Base-by-base conservation (phyloP, 169 alveolate species). In the Eimeria sp. region DNA sequence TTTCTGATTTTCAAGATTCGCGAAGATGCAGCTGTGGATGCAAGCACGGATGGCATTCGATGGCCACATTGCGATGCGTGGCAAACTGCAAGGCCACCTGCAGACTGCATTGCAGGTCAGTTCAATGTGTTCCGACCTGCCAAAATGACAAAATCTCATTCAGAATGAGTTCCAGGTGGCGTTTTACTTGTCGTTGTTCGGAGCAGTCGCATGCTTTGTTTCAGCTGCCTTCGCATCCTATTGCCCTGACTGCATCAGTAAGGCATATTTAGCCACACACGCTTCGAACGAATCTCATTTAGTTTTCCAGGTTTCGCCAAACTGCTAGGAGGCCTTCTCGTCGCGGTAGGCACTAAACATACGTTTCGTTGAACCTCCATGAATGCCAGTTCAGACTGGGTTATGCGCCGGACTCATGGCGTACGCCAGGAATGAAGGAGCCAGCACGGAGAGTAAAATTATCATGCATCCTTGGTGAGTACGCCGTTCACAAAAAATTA, bases 391-490 rank as follows among this genome's bases (percentile, higher is more conserved):
- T 56, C 91, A 85, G 91, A 85, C 91, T 2, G 68, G 91, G 43
- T 8, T 62, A 1, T 60, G 91, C 62, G 91, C 91, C 71, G 91
- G 91, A 23, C 60, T 85, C 78, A 85, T 62, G 90, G 68, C 90
- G 16, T 60, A 49, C 64, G 78, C 91, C 78, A 49, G 91, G 62
- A 85, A 33, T 43, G 91, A 85, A 49, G 78, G 91, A 23, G 91
- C 91, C 80, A 85, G 91, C 91, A 85, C 91, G 56, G 91, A 85
- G 43, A 85, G 91, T 20, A 85, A 58, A 62, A 56, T 85, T 33
- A 85, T 85, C 46, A 85, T 85, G 91, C 91, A 85, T 71, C 91
- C 91, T 30, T 85, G 91, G 91, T 85, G 80, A 85, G 91, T 46
- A 85, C 4, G 16, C 40, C 20, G 6, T 33, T 58, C 72, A 30